Evolutionary conservation across 345 rosid genomes (phyloP).

Genomic region (Cardamine resedifolia): DNA sequence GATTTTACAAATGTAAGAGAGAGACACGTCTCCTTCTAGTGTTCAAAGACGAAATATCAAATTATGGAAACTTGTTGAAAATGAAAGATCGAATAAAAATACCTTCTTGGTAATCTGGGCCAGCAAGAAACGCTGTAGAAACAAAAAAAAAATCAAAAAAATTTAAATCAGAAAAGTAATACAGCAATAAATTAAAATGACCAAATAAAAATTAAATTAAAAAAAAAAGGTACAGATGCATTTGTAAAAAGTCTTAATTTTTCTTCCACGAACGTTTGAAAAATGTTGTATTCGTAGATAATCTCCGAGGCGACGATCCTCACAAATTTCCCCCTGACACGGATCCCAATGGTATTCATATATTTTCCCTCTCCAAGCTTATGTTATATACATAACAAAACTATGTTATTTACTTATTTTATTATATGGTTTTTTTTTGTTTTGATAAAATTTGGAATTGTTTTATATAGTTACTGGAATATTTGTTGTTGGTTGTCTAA

Average conservation of each 20-base stretch:
- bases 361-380: background rate
- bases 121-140: background rate
- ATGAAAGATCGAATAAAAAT: background rate
- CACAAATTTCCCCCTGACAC: background rate
- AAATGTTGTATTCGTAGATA: background rate
- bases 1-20: no score
- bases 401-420: background rate
- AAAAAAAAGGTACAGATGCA: no score
- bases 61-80: background rate
- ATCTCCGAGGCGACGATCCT: background rate
- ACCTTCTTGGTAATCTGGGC: background rate
- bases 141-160: no score
- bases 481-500: background rate
- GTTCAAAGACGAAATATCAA: background rate
- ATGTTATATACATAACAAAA: background rate
- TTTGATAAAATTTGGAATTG: no score
- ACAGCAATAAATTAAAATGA: no score
- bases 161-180: no score
- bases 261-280: background rate
- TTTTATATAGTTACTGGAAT: background rate
- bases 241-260: background rate
- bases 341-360: constrained; percentile 16
- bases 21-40: no score
- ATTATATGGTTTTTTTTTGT: no score
- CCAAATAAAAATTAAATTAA: no score